phyloP scores from a whole-genome alignment of 1,139 yeast species.

The Geotrichum europaeum region DNA sequence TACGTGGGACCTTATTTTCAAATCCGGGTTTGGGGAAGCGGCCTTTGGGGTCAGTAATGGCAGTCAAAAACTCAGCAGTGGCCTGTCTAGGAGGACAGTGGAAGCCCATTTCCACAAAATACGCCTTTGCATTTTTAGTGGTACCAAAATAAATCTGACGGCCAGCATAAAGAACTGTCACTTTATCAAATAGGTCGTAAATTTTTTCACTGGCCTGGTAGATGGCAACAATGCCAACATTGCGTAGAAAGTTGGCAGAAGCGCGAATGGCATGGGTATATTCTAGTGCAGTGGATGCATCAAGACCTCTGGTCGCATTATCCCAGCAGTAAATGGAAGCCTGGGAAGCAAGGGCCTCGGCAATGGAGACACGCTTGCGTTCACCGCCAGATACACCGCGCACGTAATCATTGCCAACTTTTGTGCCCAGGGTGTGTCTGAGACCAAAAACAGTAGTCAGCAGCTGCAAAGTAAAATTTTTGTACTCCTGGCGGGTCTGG shows the following conservation, averaged over 20 bases:
- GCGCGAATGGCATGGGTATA: slow-evolving; percentile 59
- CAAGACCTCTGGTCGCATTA: slow-evolving; percentile 74
- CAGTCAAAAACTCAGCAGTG: slow-evolving; percentile 61
- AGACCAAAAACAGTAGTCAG: slow-evolving; percentile 55
- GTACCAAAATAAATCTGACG: slow-evolving; percentile 57
- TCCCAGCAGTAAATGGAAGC: slow-evolving; percentile 64
- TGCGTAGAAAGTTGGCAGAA: slow-evolving; percentile 49
- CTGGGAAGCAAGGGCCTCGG: slow-evolving; percentile 55
- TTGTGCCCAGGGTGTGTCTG: slow-evolving; percentile 49
- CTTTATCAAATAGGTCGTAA: slow-evolving; percentile 57
- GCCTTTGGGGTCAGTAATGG: slow-evolving; percentile 56
- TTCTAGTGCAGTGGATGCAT: slow-evolving; percentile 68
- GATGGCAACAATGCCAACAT: slow-evolving; percentile 51
- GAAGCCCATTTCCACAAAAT: slow-evolving; percentile 57
- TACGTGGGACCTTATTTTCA: slow-evolving; percentile 49
- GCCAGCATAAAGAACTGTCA: slow-evolving; percentile 54
- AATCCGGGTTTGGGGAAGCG: slow-evolving; percentile 43
- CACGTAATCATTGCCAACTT: slow-evolving; percentile 56
- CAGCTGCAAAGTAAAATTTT: slow-evolving; percentile 44
- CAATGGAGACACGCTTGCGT: slow-evolving; percentile 56
- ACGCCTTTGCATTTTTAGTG: slow-evolving; percentile 45
- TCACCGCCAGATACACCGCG: slow-evolving; percentile 66
- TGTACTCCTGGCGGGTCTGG: slow-evolving; percentile 45
- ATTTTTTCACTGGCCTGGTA: slow-evolving; percentile 68
- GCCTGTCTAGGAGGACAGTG: slow-evolving; percentile 56